phyloP scores from a whole-genome alignment of 345 rosid genomes.

The Pugionium cornutum region DNA sequence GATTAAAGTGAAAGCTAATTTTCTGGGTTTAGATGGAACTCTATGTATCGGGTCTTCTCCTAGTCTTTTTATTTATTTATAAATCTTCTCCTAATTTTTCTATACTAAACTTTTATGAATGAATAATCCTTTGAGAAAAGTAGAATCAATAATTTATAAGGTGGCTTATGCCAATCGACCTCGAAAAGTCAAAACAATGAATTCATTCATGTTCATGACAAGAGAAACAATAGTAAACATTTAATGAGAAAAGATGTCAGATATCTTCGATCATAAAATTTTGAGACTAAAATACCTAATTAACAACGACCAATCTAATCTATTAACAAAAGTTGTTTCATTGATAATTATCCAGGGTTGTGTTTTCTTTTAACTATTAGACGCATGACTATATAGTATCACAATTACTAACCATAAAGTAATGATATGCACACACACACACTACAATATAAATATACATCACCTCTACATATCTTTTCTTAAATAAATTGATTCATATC shows the following conservation, averaged over 20 bases:
- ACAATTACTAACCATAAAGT: constrained; percentile 7
- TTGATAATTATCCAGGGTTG: neutral
- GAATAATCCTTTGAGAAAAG: neutral
- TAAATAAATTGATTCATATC: neutral
- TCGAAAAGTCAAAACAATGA: constrained; percentile 33
- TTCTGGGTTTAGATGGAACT: too few species aligned
- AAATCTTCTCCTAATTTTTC: too few species aligned
- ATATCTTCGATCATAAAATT: constrained; percentile 17
- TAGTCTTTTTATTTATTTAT: too few species aligned
- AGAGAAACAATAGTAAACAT: constrained; percentile 30
- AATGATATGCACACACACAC: constrained; percentile 1
- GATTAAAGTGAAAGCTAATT: too few species aligned
- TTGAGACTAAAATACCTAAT: constrained; percentile 21
- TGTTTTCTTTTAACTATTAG: neutral
- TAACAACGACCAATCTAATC: constrained; percentile 22
- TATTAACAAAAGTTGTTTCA: neutral
- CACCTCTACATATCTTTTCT: neutral
- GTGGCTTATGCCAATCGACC: constrained; percentile 20
- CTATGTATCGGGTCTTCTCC: too few species aligned
- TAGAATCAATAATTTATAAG: constrained; percentile 21
- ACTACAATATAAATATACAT: neutral
- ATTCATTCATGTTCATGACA: constrained; percentile 28
- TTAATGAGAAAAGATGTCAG: constrained; percentile 22
- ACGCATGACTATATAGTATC: neutral
- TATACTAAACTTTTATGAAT: neutral